These are phyloP conservation scores for Clathrus columnatus DNA, from an alignment of 768 basidiomycete genomes.

Conservation along the genomic window DNA sequence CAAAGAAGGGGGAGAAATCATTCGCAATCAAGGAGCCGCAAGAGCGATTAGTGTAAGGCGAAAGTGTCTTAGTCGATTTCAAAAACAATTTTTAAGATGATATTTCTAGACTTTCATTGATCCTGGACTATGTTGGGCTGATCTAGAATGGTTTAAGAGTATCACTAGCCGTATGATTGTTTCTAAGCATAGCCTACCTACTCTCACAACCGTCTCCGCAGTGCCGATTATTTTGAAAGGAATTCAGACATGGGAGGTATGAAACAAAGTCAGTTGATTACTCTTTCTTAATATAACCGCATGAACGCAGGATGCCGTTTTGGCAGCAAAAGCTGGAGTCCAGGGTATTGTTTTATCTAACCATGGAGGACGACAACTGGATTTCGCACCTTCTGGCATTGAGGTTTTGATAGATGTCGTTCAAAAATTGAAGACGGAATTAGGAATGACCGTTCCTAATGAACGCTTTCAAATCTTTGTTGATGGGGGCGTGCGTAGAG, in stretches of 20 bases:
- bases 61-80: background rate
- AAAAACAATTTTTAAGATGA: background rate
- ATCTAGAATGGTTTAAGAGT: conserved; percentile 56
- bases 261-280: background rate
- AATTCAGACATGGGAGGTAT: conserved; percentile 50
- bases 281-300: background rate
- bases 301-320: conserved; percentile 34
- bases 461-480: conserved; percentile 68
- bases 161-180: conserved; percentile 44
- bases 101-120: conserved; percentile 84
- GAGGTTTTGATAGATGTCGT: conserved; percentile 35
- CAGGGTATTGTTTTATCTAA: conserved; percentile 48
- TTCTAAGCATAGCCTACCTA: background rate
- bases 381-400: conserved; percentile 36
- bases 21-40: conserved; percentile 86
- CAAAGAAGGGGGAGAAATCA: conserved; percentile 42
- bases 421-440: conserved; percentile 24
- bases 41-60: conserved; percentile 76
- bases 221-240: conserved; percentile 61
- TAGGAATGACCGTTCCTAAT: conserved; percentile 27
- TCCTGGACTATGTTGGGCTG: conserved; percentile 78
- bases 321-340: conserved; percentile 38
- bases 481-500: conserved; percentile 91
- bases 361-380: conserved; percentile 52
- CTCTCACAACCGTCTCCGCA: conserved; percentile 13